These are phyloP conservation scores for Plasmodium billcollinsi DNA, from an alignment of 169 alveolate species.

Conservation along the genomic window DNA sequence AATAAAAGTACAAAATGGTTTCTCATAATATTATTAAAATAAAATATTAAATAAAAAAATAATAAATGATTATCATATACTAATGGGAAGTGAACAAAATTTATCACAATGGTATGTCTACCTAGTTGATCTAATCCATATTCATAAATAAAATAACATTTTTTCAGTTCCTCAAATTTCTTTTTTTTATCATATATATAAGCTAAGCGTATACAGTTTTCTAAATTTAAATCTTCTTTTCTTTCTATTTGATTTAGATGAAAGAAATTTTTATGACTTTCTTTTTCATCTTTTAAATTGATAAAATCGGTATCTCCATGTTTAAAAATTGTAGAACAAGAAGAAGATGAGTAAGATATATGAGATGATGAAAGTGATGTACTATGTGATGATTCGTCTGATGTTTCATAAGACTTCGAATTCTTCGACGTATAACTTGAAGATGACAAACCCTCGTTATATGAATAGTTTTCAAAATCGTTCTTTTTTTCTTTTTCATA, in stretches of 20 bases:
- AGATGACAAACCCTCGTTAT: no score
- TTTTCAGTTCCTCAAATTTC: conserved; percentile 38
- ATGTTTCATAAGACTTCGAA: no score
- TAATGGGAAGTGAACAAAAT: conserved; percentile 41
- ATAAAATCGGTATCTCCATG: conserved; percentile 47
- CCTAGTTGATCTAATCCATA: conserved; percentile 43
- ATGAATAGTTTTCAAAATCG: no score
- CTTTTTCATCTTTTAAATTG: conserved; percentile 23
- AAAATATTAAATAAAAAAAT: conserved; percentile 29
- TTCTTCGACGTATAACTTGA: no score
- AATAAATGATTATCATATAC: conserved; percentile 32
- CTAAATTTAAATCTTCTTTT: conserved; percentile 40
- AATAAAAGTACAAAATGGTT: conserved; percentile 55
- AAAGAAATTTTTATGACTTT: conserved; percentile 29
- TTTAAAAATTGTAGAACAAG: conserved; percentile 35
- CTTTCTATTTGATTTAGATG: conserved; percentile 16
- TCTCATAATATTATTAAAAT: conserved; percentile 38
- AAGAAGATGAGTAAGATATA: not conserved
- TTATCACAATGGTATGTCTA: conserved; percentile 24
- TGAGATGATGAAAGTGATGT: not conserved
- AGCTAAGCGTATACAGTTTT: conserved; percentile 36
- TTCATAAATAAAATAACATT: conserved; percentile 24
- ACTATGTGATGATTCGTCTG: no score
- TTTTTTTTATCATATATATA: conserved; percentile 32
- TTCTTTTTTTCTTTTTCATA: not conserved